Conservation (phyloP, 805 yeast genomes). For the Ogataea sp. region DNA sequence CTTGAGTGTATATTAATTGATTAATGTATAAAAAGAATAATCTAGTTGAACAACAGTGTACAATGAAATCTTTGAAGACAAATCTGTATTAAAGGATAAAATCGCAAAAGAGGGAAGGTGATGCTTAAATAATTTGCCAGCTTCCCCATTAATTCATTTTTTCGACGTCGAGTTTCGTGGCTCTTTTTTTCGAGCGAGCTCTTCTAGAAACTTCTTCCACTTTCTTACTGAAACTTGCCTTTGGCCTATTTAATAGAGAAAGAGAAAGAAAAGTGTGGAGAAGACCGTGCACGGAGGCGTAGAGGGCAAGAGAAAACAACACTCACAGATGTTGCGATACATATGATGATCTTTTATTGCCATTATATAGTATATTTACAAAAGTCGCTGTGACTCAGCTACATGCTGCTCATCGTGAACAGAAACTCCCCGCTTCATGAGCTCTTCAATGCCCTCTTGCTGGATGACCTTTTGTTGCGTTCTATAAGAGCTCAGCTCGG, state of each 20-base stretch:
- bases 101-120: slow-evolving; percentile 72
- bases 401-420: background rate
- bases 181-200: background rate
- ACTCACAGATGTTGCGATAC: no score
- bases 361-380: no score
- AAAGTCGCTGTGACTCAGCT: background rate
- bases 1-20: background rate
- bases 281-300: no score
- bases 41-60: no score
- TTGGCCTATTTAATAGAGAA: no score
- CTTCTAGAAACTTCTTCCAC: background rate
- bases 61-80: no score
- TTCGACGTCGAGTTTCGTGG: background rate
- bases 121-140: background rate
- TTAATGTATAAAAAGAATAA: background rate
- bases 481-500: slow-evolving; percentile 22
- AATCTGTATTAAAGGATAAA: slow-evolving; percentile 84
- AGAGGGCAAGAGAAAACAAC: no score
- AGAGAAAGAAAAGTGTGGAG: no score
- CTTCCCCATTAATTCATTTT: background rate
- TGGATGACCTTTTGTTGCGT: slow-evolving; percentile 4
- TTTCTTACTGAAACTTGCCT: no score
- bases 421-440: slow-evolving; percentile 5
- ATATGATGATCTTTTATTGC: no score
- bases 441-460: slow-evolving; percentile 12